A percentile compares a stretch with the other conserved stretches of the same genome.
These are phyloP conservation scores for Prunella vulgaris DNA, from an alignment of 257 asterid genomes.

Conservation along the genomic window DNA sequence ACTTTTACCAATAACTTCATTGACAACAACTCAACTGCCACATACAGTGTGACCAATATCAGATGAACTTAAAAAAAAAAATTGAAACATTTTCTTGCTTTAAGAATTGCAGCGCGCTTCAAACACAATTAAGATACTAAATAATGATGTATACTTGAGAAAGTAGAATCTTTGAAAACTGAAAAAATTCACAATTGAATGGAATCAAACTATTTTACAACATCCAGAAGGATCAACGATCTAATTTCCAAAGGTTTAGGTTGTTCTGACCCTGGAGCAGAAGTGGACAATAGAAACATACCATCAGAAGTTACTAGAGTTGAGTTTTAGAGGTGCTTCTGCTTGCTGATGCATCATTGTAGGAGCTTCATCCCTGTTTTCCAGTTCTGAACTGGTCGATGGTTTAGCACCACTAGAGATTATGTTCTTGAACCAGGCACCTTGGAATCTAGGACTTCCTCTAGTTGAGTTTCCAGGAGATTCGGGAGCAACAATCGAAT, in stretches of 20 bases:
- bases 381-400: conserved; percentile 54
- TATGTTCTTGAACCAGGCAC: conserved; percentile 75
- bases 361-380: conserved; percentile 40
- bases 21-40: background rate
- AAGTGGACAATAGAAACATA: background rate
- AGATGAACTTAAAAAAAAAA: background rate
- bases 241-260: conserved; percentile 9
- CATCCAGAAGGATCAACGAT: conserved; percentile 17
- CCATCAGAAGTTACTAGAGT: conserved; percentile 25
- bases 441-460: conserved; percentile 70
- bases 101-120: background rate
- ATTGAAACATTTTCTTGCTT: background rate
- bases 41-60: background rate
- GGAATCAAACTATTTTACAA: conserved; percentile 28
- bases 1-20: background rate
- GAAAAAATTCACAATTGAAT: conserved; percentile 22
- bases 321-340: conserved; percentile 34
- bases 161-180: conserved; percentile 1
- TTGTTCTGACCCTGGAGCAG: background rate
- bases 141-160: conserved; percentile 12
- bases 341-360: conserved; percentile 30
- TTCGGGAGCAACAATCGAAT: conserved; percentile 40
- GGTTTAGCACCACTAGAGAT: conserved; percentile 59
- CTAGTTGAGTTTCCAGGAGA: conserved; percentile 51
- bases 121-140: background rate